Evolutionary conservation across 495 filamentous ascomycete genomes (phyloP).

Genomic region (Parathielavia appendiculata): DNA sequence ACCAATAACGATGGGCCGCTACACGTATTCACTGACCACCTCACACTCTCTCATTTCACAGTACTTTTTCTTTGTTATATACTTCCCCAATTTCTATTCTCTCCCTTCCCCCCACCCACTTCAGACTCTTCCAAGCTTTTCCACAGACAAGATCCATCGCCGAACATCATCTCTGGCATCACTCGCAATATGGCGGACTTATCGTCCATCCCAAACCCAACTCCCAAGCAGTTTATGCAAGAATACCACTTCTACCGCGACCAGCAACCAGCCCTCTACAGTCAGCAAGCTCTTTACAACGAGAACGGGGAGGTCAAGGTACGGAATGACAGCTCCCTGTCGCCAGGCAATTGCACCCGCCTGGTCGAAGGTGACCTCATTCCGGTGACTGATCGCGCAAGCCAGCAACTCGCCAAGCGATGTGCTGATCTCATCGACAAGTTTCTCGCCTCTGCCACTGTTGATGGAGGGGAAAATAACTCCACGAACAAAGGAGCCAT

Average conservation of each 20-base stretch:
- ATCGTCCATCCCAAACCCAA: neutral
- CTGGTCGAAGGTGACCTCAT: neutral
- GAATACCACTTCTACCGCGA: neutral
- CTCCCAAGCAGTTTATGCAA: neutral
- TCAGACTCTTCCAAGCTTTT: too few relatives aligned
- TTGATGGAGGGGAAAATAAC: too few relatives aligned
- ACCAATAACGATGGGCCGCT: too few relatives aligned
- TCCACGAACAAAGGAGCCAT: neutral
- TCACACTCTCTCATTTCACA: too few relatives aligned
- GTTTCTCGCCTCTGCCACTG: neutral
- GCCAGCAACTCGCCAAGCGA: neutral
- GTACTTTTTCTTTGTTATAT: too few relatives aligned
- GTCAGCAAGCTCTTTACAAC: too few relatives aligned
- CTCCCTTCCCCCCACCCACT: too few relatives aligned
- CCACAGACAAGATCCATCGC: too few relatives aligned
- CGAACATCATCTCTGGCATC: neutral
- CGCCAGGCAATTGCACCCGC: neutral
- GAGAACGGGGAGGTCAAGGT: too few relatives aligned
- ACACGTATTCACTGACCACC: too few relatives aligned
- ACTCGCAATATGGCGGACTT: neutral
- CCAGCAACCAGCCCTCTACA: neutral
- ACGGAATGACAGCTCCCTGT: too few relatives aligned
- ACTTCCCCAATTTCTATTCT: too few relatives aligned
- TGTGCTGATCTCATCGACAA: neutral
- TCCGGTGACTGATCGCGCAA: neutral